A percentile compares a stretch with the other conserved stretches of the same genome.
Evolutionary conservation across 768 basidiomycete genomes (phyloP).

Genomic region (Udeniomyces megalosporus): DNA sequence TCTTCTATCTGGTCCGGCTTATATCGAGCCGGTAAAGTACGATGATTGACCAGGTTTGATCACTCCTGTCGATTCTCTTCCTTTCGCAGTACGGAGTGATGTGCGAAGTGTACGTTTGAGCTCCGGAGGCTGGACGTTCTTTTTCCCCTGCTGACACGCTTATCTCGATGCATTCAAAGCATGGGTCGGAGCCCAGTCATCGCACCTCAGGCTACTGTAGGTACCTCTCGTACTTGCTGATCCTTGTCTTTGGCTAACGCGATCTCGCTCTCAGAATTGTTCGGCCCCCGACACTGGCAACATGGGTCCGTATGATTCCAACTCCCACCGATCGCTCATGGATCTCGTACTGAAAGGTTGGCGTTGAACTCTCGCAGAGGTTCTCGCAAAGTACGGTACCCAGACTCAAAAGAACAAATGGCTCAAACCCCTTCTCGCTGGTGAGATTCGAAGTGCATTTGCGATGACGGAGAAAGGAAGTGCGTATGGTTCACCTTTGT

Average conservation of each 20-base stretch:
- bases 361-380: conserved; percentile 43
- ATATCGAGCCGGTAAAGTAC: too few relatives aligned
- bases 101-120: conserved; percentile 39
- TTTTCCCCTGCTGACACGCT: too few relatives aligned
- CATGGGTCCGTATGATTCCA: neutral
- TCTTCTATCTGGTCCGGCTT: neutral
- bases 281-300: conserved; percentile 4
- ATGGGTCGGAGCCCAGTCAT: neutral
- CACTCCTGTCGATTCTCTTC: too few relatives aligned
- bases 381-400: conserved; percentile 84
- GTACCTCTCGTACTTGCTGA: neutral
- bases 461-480: conserved; percentile 93
- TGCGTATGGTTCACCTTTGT: conserved; percentile 28
- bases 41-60: too few relatives aligned
- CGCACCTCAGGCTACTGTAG: conserved; percentile 3
- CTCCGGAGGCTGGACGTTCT: neutral
- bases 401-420: conserved; percentile 80
- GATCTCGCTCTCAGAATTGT: neutral
- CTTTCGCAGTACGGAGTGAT: conserved; percentile 95
- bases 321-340: too few relatives aligned
- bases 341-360: too few relatives aligned
- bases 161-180: neutral
- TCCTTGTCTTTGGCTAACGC: neutral
- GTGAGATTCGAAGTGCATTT: conserved; percentile 76
- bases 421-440: conserved; percentile 71